phyloP scores from a whole-genome alignment of 2,329 filamentous ascomycete genomes.

The Colletotrichum neosansevieriae region DNA sequence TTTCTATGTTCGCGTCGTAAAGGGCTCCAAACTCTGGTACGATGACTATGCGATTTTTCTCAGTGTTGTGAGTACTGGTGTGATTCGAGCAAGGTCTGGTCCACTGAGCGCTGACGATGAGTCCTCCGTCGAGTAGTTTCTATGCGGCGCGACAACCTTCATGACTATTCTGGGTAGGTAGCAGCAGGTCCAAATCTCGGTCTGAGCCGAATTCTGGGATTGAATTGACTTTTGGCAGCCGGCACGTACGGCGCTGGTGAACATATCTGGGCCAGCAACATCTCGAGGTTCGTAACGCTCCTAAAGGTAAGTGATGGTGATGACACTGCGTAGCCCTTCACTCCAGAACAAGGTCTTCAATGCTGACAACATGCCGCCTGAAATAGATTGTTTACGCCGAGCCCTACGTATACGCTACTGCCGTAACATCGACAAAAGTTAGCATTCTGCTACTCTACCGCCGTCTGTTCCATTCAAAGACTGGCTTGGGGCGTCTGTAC shows the following conservation, averaged over 20 bases:
- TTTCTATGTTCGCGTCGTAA: conserved; percentile 8
- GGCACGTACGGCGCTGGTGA: not conserved
- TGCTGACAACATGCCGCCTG: not conserved
- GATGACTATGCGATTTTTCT: conserved; percentile 18
- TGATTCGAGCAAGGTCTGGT: not conserved
- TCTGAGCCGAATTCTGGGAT: not conserved
- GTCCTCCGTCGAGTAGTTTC: not conserved
- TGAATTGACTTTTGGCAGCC: not conserved
- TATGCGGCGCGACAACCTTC: not conserved
- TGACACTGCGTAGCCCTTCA: too few relatives aligned
- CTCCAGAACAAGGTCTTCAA: not conserved
- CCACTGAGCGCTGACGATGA: not conserved
- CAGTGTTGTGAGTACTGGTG: conserved; percentile 6
- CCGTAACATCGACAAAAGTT: conserved; percentile 31
- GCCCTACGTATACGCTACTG: conserved; percentile 31
- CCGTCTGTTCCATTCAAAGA: conserved; percentile 16
- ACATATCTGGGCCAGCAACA: conserved; percentile 3
- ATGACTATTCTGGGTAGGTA: conserved; percentile 10
- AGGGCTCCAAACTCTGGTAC: conserved; percentile 11
- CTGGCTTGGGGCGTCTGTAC: not conserved
- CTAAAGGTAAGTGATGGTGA: not conserved
- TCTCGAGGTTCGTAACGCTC: not conserved
- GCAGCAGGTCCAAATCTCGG: too few relatives aligned
- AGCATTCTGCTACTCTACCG: conserved; percentile 36
- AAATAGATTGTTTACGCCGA: conserved; percentile 34